Base-by-base conservation (phyloP, 2,329 filamentous ascomycete species). In the Fusarium chaquense region DNA sequence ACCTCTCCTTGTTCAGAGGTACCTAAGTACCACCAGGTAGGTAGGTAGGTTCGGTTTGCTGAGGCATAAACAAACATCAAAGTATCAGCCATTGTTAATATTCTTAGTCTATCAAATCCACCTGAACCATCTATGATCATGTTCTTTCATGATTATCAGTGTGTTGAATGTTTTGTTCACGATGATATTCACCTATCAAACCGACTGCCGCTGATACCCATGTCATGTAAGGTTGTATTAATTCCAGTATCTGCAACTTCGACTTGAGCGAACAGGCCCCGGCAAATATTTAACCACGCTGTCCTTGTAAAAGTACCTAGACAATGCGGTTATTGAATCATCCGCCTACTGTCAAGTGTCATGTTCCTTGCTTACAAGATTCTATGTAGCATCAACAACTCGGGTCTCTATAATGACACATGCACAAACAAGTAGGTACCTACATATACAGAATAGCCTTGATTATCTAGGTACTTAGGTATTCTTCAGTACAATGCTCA, bases 81-180 rank as follows among this genome's bases (percentile, higher is more conserved):
- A 44, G 26, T 20, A 67, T 70, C 62, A 69, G 66, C 32, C 51
- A 62, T 40, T 40, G n/a, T 20, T 15, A 12, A 10, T 55, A 26
- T n/a, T 51, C 51, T 70, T 70, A 67, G 45, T 68, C 30, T 43
- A 56, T 56, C 13, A 59, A 70, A 67, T 45, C 67, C 67, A 70
- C 62, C 36, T 47, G 36, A 45, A 15, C 20, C 35, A 47, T 18
- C 16, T 53, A 15, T 41, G n/a, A 15, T 5, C 26, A 6, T 10
- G 30, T 44, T 55, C 28, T 70, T 65, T 69, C 67, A 70, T 67
- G 66, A 69, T 67, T 22, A 58, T 69, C 57, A 62, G 43, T 46
- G 8, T 33, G 50, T 65, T 65, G n/a, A 28, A 20, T 26, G 11
- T 49, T 12, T 41, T 65, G 12, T 16, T 52, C 38, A 24, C 35